Percentiles rank a stretch among this genome's conserved stretches.
phyloP scores from a whole-genome alignment of 305 asterid species.

The Fraxinus velutina region DNA sequence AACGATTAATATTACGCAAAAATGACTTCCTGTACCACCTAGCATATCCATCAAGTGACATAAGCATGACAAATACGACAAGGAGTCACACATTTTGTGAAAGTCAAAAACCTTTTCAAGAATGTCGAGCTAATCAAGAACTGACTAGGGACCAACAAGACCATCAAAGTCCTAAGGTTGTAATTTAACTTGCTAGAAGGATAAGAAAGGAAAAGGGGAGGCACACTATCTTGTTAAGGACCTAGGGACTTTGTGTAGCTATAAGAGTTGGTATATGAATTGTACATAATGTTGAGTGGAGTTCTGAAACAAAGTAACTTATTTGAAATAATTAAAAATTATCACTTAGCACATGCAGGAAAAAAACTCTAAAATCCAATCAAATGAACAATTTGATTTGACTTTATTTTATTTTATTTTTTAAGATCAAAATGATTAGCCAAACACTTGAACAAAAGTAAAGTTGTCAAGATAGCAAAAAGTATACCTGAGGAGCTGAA shows the following conservation, averaged over 20 bases:
- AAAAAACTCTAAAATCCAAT: background rate
- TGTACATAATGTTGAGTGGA: background rate
- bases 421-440: background rate
- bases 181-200: background rate
- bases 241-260: background rate
- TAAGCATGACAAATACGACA: background rate
- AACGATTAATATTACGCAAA: background rate
- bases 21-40: background rate
- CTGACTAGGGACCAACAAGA: background rate
- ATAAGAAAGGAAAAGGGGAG: background rate
- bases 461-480: background rate
- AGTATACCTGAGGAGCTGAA: background rate
- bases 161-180: background rate
- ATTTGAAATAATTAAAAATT: background rate
- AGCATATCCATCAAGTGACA: background rate
- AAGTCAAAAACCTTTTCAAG: background rate
- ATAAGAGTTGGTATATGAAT: background rate
- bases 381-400: background rate
- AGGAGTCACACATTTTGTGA: background rate
- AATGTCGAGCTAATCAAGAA: background rate
- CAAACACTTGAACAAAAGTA: background rate
- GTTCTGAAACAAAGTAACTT: background rate
- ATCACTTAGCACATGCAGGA: background rate
- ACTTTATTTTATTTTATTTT: background rate
- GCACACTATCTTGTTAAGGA: background rate